Evolutionary conservation across 1,284 basidiomycete species (phyloP), one percentile per base, ranked within the genome.

Genomic region (Puccinia polysora): DNA sequence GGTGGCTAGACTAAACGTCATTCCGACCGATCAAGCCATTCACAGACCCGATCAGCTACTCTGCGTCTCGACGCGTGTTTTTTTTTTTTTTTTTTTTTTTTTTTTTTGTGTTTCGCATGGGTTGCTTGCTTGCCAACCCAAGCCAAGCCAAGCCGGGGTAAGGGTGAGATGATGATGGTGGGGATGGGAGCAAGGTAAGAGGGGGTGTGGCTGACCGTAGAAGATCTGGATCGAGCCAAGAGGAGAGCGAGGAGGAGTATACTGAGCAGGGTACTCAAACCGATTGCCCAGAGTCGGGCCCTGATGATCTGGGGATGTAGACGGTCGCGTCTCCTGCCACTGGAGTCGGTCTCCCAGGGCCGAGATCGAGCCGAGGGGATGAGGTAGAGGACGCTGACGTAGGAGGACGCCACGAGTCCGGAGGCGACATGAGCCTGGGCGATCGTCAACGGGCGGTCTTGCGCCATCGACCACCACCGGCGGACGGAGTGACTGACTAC

Each of bases 1-100:
- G 4, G 81, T 75, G 6, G 47, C 28, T 12, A 77, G 49, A 0
- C 81, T 78, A 12, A 76, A 74, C 0, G 20, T n/a, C 18, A 77
- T 10, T 73, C 78, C 60, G 8, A 50, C 1, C 14, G 23, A 71
- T 43, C 65, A 28, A 25, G 28, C 38, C 58, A 32, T 15, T 43
- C 53, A 62, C 32, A 38, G 12, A 43, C 23, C n/a, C 25, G 14
- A 55, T 55, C 8, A 23, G 20, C 28, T 23, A 55, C 15, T 55
- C 18, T 53, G 50, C 10, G 8, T 10, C n/a, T n/a, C n/a, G n/a
- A n/a, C n/a, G n/a, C n/a, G n/a, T n/a, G n/a, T n/a, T n/a, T n/a
- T n/a, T n/a, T n/a, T n/a, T n/a, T n/a, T n/a, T n/a, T n/a, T n/a
- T n/a, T n/a, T n/a, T n/a, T n/a, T n/a, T n/a, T n/a, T n/a, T n/a